Evolutionary conservation across 2,329 filamentous ascomycete species (phyloP).

Genomic region (Exophiala sp.): DNA sequence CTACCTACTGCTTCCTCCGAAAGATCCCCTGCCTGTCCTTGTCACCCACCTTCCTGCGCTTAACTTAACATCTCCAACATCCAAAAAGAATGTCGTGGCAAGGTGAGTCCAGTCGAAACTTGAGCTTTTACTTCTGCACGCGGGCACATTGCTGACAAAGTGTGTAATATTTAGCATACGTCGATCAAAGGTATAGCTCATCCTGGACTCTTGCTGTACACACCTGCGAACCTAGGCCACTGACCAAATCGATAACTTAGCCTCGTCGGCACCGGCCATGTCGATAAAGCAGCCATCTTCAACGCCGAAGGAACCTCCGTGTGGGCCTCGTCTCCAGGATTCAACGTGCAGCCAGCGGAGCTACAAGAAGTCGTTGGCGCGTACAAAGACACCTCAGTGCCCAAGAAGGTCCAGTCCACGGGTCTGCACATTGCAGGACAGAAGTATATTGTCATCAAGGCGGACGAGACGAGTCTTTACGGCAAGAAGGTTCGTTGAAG

Average conservation of each 20-base stretch:
- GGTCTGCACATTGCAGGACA: slow-evolving; percentile 71
- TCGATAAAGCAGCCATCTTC: slow-evolving; percentile 82
- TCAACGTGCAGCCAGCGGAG: slow-evolving; percentile 60
- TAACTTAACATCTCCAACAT: slow-evolving; percentile 2
- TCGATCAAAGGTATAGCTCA: slow-evolving; percentile 24
- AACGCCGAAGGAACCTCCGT: slow-evolving; percentile 71
- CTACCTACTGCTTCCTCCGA: background rate
- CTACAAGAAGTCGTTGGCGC: slow-evolving; percentile 49
- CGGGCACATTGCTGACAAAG: background rate
- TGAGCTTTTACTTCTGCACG: background rate
- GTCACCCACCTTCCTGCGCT: background rate
- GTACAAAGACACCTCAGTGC: slow-evolving; percentile 49
- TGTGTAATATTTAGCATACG: slow-evolving; percentile 21
- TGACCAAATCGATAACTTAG: no score
- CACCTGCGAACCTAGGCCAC: background rate
- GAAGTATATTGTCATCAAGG: slow-evolving; percentile 70
- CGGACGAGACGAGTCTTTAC: slow-evolving; percentile 74
- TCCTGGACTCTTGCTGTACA: background rate
- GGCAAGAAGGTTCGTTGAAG: slow-evolving; percentile 66
- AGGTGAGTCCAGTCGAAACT: slow-evolving; percentile 16
- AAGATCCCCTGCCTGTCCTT: background rate
- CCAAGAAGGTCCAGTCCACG: slow-evolving; percentile 62
- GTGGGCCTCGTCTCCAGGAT: slow-evolving; percentile 66
- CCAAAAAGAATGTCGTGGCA: slow-evolving; percentile 28
- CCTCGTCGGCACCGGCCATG: slow-evolving; percentile 69